Conservation (phyloP, 1,284 basidiomycete species). For the Tranzscheliella williamsii region DNA sequence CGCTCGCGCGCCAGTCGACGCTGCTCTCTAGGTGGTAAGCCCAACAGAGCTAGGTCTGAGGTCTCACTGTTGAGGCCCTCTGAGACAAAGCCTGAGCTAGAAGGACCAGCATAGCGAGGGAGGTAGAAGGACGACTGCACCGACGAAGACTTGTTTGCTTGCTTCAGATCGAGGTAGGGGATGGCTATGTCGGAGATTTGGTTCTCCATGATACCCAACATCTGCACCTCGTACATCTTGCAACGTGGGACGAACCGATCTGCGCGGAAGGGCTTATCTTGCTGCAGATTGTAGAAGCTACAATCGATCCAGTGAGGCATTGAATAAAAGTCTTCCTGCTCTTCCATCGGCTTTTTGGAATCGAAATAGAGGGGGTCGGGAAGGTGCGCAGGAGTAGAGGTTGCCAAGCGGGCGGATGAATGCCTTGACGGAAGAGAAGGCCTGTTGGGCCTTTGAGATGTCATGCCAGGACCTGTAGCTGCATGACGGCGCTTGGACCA, state of each 20-base stretch:
- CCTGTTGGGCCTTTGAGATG: constrained; percentile 11
- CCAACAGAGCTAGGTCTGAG: constrained; percentile 30
- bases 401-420: constrained; percentile 21
- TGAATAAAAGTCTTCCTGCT: constrained; percentile 45
- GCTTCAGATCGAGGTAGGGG: constrained; percentile 52
- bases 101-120: constrained; percentile 20
- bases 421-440: constrained; percentile 17
- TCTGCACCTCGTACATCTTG: constrained; percentile 60
- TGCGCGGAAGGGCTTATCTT: constrained; percentile 56
- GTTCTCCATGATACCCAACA: constrained; percentile 60
- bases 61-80: constrained; percentile 24
- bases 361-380: constrained; percentile 56
- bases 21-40: constrained; percentile 29
- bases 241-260: constrained; percentile 59
- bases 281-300: constrained; percentile 60
- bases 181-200: constrained; percentile 55
- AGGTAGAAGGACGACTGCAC: constrained; percentile 38
- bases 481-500: constrained; percentile 9
- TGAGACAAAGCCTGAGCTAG: constrained; percentile 27
- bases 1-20: constrained; percentile 45
- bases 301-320: constrained; percentile 61
- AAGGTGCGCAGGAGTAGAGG: constrained; percentile 20
- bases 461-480: constrained; percentile 22
- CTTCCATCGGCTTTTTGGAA: constrained; percentile 19
- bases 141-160: constrained; percentile 29